Evolutionary conservation across 139 green algal species (phyloP).

Genomic region (Gonium pectorale): DNA sequence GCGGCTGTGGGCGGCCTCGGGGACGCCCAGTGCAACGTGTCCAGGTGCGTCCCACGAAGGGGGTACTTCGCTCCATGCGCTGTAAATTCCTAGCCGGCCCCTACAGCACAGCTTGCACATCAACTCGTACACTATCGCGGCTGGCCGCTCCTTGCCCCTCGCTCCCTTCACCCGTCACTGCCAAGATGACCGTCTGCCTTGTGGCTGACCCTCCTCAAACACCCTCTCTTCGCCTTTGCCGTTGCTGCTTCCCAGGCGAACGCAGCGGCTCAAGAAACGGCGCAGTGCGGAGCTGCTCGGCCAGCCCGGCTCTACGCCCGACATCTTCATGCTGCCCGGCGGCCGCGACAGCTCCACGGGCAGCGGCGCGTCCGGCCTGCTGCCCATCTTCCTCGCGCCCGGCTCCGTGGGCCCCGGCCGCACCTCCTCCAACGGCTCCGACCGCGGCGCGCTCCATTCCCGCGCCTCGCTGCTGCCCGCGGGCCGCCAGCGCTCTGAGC

Average conservation of each 20-base stretch:
- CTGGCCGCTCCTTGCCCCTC: no score
- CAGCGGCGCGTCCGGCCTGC: not conserved
- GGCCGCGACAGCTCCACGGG: conserved; percentile 2
- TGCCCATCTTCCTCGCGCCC: conserved; percentile 8
- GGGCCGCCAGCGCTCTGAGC: conserved; percentile 13
- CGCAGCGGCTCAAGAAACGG: conserved; percentile 40
- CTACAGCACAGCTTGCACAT: no score
- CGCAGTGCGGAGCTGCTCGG: not conserved
- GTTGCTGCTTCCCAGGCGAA: not conserved
- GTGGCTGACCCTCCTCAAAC: not conserved
- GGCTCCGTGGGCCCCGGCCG: not conserved
- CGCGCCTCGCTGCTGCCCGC: not conserved
- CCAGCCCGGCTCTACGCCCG: not conserved
- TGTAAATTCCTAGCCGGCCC: no score
- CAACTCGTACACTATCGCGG: no score
- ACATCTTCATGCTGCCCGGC: not conserved
- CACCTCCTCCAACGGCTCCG: conserved; percentile 20
- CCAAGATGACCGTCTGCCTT: no score
- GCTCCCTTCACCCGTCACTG: no score
- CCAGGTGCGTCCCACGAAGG: not conserved
- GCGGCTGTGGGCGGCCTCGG: not conserved
- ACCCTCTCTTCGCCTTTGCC: not conserved
- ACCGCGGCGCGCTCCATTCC: not conserved
- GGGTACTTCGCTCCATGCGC: not conserved
- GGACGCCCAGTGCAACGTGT: conserved; percentile 14